Base-by-base conservation (phyloP, 1,284 basidiomycete species). In the Coniophora puteana region DNA sequence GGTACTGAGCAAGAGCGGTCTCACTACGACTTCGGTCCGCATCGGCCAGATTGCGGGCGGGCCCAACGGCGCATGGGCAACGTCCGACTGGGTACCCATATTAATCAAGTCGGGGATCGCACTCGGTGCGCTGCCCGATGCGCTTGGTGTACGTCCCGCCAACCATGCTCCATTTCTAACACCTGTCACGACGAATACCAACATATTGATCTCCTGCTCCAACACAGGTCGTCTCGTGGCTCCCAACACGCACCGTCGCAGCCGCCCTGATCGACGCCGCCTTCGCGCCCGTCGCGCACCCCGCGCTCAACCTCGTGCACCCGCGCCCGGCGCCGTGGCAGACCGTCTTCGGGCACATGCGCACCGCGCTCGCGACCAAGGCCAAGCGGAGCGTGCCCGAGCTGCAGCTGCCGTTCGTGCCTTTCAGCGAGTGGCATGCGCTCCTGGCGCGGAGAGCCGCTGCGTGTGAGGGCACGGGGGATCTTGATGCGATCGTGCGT, bases 41-140 rank as follows among this genome's bases (percentile, higher is more conserved):
- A 52, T 63, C 14, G 63, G 63, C 3, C 62, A 67, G 40, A 55
- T 67, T 8, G 43, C 52, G 0, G 62, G 65, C 0, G 51, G 53
- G 18, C 32, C 38, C 3, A 51, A 49, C 11, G 57, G 63, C 10
- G 50, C 51, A 5, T 66, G 64, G 65, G 43, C 55, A 4, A 51
- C 44, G 10, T 57, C 51, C 1, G 60, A 65, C n/a, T 64, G 58
- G 56, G 43, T 66, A 3, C 62, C 64, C 2, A 53, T 60, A 21
- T 34, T 64, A 2, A 50, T 64, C 31, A 51, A 53, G 28, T 59
- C 60, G 0, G 57, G 55, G 11, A 25, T 55, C 2, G 43, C 50
- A 8, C 48, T 63, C 4, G 50, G 52, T 3, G 53, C 39, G 11
- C 43, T 69, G 8, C 62, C 64, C 2, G 49, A 50, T 4, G 30